Base-by-base conservation (phyloP, 176 grass and related monocot genomes). In the Paspalum notatum region DNA sequence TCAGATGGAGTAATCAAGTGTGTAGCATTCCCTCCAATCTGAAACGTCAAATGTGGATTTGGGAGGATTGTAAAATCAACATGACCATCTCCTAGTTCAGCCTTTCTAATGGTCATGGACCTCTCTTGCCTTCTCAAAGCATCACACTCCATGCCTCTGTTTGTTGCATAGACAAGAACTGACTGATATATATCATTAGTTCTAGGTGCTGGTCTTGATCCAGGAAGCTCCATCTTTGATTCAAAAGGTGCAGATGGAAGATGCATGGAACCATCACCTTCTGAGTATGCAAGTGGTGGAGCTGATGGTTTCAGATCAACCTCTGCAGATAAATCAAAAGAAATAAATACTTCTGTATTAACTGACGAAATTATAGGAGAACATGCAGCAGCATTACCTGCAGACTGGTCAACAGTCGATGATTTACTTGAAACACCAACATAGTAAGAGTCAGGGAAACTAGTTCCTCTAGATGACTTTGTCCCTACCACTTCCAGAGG, bases 1-100 rank as follows among this genome's bases (percentile, higher is more conserved):
- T 95, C 92, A 81, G 90, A 93, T 5, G 93, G 96, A 91, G 96
- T 99, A 84, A 99, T 85, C 49, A 99, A 83, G 73, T 99, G 96
- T 72, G 92, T 91, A 56, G 88, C 15, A 50, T 93, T 86, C 17
- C 85, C 78, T 84, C 90, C 92, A 78, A 70, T 86, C 70, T 88
- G 94, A 89, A 95, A 91, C 74, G 92, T 89, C 78, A 90, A 45
- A 79, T 61, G 90, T 53, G 93, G 84, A 88, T 95, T 95, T 21
- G 81, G 81, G 70, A 88, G 73, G 71, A 85, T 67, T 27, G 89
- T 20, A 85, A 62, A 52, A 75, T 93, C 85, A 84, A 60, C 75
- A 46, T 88, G 84, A 52, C 43, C 60, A 14, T 66, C 86, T 87
- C 84, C 89, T 45, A 59, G 26, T 52, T 82, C 92, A 72, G 87